Conservation (phyloP, 75 land plant species). For the Adiantum capillusveneris region DNA sequence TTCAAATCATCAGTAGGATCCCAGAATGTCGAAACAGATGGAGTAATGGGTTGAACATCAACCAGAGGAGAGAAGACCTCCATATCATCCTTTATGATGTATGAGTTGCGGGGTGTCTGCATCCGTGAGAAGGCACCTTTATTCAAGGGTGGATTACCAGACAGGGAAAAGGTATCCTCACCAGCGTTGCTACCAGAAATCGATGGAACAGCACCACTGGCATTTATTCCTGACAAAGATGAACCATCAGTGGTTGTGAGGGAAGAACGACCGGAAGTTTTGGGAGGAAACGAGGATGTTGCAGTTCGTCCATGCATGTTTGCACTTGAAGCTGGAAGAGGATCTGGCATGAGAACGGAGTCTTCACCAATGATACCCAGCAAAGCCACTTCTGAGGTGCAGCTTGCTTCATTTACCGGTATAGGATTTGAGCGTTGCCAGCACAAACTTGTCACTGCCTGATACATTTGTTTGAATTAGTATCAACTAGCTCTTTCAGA, state of each 20-base stretch:
- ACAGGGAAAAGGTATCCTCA: conserved; percentile 39
- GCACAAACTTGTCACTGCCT: conserved; percentile 89
- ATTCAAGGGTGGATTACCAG: conserved; percentile 4
- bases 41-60: conserved; percentile 92
- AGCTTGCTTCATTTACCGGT: conserved; percentile 51
- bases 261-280: conserved; percentile 33
- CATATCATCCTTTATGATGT: conserved; percentile 85
- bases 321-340: conserved; percentile 57
- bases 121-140: conserved; percentile 44
- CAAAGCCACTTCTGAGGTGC: conserved; percentile 74
- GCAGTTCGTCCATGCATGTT: conserved; percentile 36
- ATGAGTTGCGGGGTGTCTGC: conserved; percentile 49
- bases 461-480: conserved; percentile 14
- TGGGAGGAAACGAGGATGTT: conserved; percentile 27
- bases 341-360: conserved; percentile 93
- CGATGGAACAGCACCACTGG: conserved; percentile 20
- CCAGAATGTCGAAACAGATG: conserved; percentile 63
- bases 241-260: conserved; percentile 16
- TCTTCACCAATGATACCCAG: conserved; percentile 71
- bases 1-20: conserved; percentile 51
- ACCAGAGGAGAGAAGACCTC: conserved; percentile 94
- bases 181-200: conserved; percentile 16
- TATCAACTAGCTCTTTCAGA: no score
- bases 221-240: conserved; percentile 8
- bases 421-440: conserved; percentile 93